phyloP scores from a whole-genome alignment of 176 grass and related monocot genomes.

The Musa beccarii region DNA sequence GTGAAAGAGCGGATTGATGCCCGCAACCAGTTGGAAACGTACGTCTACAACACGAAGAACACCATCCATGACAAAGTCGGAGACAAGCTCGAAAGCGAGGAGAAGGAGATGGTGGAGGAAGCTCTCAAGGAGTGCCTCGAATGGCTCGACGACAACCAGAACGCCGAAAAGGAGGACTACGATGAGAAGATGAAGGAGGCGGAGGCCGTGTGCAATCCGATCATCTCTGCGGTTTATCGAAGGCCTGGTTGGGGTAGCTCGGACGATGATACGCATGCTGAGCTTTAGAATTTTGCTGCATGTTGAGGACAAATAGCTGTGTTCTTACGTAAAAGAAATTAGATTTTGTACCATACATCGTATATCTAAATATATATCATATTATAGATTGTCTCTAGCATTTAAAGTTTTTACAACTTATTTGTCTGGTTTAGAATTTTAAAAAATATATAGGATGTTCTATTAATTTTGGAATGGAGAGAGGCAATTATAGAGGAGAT shows the following conservation, averaged over 20 bases:
- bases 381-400: too few species aligned
- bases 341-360: too few species aligned
- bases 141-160: constrained; percentile 27
- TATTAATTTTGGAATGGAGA: too few species aligned
- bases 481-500: too few species aligned
- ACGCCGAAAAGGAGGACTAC: constrained; percentile 21
- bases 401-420: too few species aligned
- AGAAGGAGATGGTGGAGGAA: constrained; percentile 25
- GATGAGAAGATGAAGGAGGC: constrained; percentile 34
- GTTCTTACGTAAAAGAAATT: too few species aligned
- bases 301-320: too few species aligned
- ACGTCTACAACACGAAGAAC: constrained; percentile 31
- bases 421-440: too few species aligned
- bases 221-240: constrained; percentile 27
- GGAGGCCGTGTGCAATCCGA: constrained; percentile 27
- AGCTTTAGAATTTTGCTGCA: constrained; percentile 4
- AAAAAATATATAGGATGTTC: too few species aligned
- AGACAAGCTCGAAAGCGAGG: constrained; percentile 18
- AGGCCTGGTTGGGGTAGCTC: constrained; percentile 8
- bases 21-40: constrained; percentile 26
- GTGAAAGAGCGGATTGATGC: constrained; percentile 24
- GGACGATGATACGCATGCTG: neutral
- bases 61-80: constrained; percentile 16
- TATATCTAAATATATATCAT: too few species aligned
- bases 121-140: constrained; percentile 12